These are phyloP conservation scores for Russula compacta DNA, from an alignment of 768 basidiomycete species.

Conservation along the genomic window DNA sequence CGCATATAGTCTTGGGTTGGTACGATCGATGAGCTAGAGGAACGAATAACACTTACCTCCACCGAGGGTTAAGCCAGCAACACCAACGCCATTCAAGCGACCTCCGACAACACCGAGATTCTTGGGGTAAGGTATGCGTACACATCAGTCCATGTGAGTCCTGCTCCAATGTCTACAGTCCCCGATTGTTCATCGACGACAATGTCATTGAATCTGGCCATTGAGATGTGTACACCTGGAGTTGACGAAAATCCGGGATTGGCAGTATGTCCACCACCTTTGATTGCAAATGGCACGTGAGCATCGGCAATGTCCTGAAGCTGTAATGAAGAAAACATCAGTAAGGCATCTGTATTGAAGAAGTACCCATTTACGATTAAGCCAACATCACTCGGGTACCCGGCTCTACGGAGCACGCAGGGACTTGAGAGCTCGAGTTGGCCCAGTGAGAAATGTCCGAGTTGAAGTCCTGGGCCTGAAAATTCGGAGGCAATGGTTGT, in stretches of 20 bases:
- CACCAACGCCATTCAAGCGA: constrained; percentile 21
- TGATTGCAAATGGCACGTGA: constrained; percentile 14
- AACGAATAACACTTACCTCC: constrained; percentile 14
- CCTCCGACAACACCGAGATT: constrained; percentile 23
- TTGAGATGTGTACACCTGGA: constrained; percentile 22
- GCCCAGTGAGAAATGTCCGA: constrained; percentile 15
- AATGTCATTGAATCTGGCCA: constrained; percentile 19
- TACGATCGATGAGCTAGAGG: background rate
- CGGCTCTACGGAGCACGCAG: constrained; percentile 18
- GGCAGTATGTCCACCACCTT: constrained; percentile 23
- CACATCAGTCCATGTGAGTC: constrained; percentile 24
- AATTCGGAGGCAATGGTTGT: background rate
- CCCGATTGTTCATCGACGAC: constrained; percentile 1
- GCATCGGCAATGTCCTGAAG: background rate
- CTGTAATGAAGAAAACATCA: background rate
- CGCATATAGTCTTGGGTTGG: background rate
- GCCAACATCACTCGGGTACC: constrained; percentile 14
- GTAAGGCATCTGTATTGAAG: too few relatives aligned
- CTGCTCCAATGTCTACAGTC: constrained; percentile 21
- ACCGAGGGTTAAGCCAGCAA: constrained; percentile 22
- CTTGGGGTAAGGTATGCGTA: constrained; percentile 18
- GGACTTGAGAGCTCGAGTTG: constrained; percentile 12
- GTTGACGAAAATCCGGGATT: constrained; percentile 25
- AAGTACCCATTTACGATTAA: constrained; percentile 1
- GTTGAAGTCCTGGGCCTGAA: background rate